A percentile compares a stretch with the other conserved stretches of the same genome.
phyloP scores from a whole-genome alignment of 768 basidiomycete species.

The Panus rudis region DNA sequence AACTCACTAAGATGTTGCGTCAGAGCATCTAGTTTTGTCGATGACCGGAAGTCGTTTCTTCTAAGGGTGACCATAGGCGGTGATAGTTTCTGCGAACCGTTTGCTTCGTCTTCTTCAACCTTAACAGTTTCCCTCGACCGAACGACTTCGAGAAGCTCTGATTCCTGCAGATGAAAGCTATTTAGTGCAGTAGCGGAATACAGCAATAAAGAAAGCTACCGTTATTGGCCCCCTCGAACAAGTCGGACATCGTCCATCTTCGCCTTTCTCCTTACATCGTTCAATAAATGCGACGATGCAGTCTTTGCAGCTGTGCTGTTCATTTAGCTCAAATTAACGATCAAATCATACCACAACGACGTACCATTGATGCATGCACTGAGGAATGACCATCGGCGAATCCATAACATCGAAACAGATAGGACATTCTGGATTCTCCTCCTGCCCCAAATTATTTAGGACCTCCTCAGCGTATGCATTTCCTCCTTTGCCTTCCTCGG shows the following conservation, averaged over 20 bases:
- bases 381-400: slow-evolving; percentile 58
- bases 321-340: neutral
- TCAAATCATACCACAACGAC: slow-evolving; percentile 13
- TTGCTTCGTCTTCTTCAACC: slow-evolving; percentile 17
- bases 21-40: slow-evolving; percentile 87
- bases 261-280: slow-evolving; percentile 59
- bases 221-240: slow-evolving; percentile 68
- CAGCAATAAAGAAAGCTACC: slow-evolving; percentile 24
- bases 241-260: slow-evolving; percentile 72
- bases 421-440: slow-evolving; percentile 59
- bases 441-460: slow-evolving; percentile 45
- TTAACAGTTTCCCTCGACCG: slow-evolving; percentile 22
- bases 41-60: slow-evolving; percentile 80
- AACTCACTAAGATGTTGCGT: slow-evolving; percentile 60
- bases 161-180: slow-evolving; percentile 32
- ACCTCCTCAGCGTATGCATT: slow-evolving; percentile 57
- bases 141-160: slow-evolving; percentile 62
- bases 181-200: neutral
- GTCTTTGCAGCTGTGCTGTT: slow-evolving; percentile 67
- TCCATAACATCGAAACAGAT: slow-evolving; percentile 80
- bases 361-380: slow-evolving; percentile 74
- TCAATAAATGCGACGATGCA: slow-evolving; percentile 76
- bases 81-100: slow-evolving; percentile 28
- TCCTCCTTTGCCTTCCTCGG: slow-evolving; percentile 22
- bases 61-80: slow-evolving; percentile 49